Base-by-base conservation (phyloP, 345 rosid species). In the Gynandropsis gynandra region DNA sequence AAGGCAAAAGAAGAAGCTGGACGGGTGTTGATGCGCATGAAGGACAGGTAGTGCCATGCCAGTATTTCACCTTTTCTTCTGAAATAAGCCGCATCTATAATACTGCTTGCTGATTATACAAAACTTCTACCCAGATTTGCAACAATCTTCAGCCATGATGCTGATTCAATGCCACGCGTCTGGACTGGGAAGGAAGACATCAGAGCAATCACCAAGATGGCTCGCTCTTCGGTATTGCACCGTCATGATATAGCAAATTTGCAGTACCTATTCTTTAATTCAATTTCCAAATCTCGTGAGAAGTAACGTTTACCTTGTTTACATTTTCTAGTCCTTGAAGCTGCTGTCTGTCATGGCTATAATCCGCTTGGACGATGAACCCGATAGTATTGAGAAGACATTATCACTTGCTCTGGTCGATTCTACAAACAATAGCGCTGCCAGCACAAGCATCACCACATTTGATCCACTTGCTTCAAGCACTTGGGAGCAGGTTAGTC, bases 121-220 rank as follows among this genome's bases (percentile, higher is more conserved):
- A 9, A 36, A 48, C 44, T 62, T 55, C 50, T 48, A 11, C 58
- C 14, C 84, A 93, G 99, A 77, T 93, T 93, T 77, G 62, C 97
- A 42, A 77, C 70, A 60, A 67, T 93, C 62, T 88, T 93, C 49
- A 81, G 90, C 76, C 95, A 80, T 64, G 99, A 88, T 74, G 63
- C 94, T 56, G 99, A 93, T 59, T 93, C 99, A 54, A 85, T 93
- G 92, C 95, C 99, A 10, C 89, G 99, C 39, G 75, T 93, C 58
- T 93, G 99, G 99, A 88, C 85, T 4, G 97, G 99, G 67, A 93
- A 85, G 34, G 99, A 93, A 76, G 97, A 93, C 64, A 83, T 93
- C 72, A 79, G 92, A 64, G 87, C 89, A 32, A 93, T 93, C 54
- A 93, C 95, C 16, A 88, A 81, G 74, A 61, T 73, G 63, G 96